These are phyloP conservation scores for Heteromeles arbutifolia DNA, from an alignment of 306 rosid genomes.

Conservation along the genomic window DNA sequence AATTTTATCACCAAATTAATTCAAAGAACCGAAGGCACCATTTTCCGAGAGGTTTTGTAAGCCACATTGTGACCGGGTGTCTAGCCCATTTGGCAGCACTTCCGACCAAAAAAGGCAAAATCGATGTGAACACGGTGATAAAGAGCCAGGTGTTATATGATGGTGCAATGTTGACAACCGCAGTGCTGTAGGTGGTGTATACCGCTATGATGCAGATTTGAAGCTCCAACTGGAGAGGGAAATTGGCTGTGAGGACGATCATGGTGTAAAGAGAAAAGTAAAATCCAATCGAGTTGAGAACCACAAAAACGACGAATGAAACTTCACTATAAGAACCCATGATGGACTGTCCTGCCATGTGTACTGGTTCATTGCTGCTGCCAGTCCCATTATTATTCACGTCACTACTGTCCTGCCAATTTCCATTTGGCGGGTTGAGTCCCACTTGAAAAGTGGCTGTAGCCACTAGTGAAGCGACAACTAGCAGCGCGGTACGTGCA, in stretches of 20 bases:
- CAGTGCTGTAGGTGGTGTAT: conserved; percentile 4
- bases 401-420: conserved; percentile 16
- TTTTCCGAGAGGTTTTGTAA: too few species aligned
- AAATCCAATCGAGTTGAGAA: conserved; percentile 23
- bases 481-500: conserved; percentile 16
- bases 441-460: conserved; percentile 26
- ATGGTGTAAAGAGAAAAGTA: conserved; percentile 19
- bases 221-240: conserved; percentile 22
- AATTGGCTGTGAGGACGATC: conserved; percentile 11
- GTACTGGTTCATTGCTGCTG: neutral
- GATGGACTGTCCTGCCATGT: conserved; percentile 6
- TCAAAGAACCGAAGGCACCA: too few species aligned
- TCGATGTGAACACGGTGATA: neutral
- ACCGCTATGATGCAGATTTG: conserved; percentile 1
- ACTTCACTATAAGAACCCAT: neutral
- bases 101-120: neutral
- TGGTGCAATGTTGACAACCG: neutral
- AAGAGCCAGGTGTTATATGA: neutral
- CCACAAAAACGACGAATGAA: neutral
- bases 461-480: conserved; percentile 18
- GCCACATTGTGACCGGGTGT: too few species aligned
- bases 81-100: too few species aligned
- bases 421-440: conserved; percentile 22
- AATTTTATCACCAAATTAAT: too few species aligned
- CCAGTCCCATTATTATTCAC: neutral